Percentiles rank a stretch among this genome's conserved stretches.
These are phyloP conservation scores for Xylariaceae sp. DNA, from an alignment of 2,329 filamentous ascomycete species.

Conservation along the genomic window DNA sequence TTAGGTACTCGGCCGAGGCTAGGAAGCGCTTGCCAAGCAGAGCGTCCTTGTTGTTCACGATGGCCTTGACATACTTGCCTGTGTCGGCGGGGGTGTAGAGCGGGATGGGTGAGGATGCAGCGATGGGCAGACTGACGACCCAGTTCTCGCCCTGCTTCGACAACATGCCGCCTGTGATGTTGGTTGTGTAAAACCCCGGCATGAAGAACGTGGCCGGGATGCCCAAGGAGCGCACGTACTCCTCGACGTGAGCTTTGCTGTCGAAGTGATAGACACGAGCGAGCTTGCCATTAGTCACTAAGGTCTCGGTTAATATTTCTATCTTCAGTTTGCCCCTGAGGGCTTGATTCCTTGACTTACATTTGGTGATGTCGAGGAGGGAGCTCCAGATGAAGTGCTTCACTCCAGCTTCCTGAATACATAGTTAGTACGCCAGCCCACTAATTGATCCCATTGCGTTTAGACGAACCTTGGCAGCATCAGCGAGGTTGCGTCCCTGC, in stretches of 20 bases:
- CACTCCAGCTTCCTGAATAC: constrained; percentile 46
- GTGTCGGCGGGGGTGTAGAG: constrained; percentile 46
- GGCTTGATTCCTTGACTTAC: constrained; percentile 38
- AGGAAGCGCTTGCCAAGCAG: constrained; percentile 52
- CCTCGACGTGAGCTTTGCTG: constrained; percentile 61
- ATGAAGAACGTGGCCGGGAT: constrained; percentile 59
- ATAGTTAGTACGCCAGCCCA: constrained; percentile 2
- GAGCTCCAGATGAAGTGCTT: constrained; percentile 55
- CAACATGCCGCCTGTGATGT: constrained; percentile 46
- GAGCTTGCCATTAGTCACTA: constrained; percentile 50
- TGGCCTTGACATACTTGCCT: constrained; percentile 49
- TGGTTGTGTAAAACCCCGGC: constrained; percentile 62
- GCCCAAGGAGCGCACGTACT: constrained; percentile 56
- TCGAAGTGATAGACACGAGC: constrained; percentile 60
- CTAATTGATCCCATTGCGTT: too few relatives aligned
- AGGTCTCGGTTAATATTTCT: constrained; percentile 3
- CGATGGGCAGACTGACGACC: constrained; percentile 44
- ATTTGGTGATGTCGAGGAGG: constrained; percentile 48
- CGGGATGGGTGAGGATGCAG: constrained; percentile 43
- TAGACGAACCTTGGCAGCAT: constrained; percentile 50
- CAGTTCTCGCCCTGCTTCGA: constrained; percentile 42
- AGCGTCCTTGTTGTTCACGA: constrained; percentile 44
- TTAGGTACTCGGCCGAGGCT: constrained; percentile 52
- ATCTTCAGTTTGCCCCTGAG: background rate
- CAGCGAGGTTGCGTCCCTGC: constrained; percentile 57